These are phyloP conservation scores for Apiospora pterosperma DNA, from an alignment of 2,329 filamentous ascomycete genomes.

Conservation along the genomic window DNA sequence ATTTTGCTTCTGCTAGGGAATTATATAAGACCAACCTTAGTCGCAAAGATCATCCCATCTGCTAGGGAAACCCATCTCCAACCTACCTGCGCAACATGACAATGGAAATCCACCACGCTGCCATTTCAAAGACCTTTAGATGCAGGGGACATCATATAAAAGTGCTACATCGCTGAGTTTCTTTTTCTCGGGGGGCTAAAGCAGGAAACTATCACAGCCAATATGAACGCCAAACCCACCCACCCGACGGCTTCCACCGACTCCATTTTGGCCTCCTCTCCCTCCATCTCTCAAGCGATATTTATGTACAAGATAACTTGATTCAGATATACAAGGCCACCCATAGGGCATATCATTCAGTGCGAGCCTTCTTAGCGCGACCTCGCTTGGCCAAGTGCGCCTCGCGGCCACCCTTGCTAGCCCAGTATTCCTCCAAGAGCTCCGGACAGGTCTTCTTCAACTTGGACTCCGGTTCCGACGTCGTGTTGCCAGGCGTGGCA, in stretches of 20 bases:
- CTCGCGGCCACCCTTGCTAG: conserved; percentile 22
- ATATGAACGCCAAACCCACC: background rate
- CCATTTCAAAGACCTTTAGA: no score
- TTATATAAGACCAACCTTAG: background rate
- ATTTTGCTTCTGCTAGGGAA: background rate
- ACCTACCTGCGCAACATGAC: background rate
- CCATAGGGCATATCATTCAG: conserved; percentile 5
- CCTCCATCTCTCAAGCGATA: background rate
- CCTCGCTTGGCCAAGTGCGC: conserved; percentile 23
- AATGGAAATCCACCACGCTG: background rate
- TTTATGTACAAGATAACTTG: background rate
- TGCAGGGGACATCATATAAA: background rate
- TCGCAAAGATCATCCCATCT: background rate
- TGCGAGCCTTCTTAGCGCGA: conserved; percentile 20
- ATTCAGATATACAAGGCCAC: background rate
- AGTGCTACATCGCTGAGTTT: background rate
- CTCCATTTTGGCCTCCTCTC: conserved; percentile 1
- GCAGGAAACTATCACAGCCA: background rate
- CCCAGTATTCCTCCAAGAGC: conserved; percentile 25
- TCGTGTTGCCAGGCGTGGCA: conserved; percentile 21
- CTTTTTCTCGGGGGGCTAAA: background rate
- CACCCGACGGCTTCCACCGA: background rate
- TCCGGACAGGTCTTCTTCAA: conserved; percentile 22
- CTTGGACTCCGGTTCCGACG: conserved; percentile 26
- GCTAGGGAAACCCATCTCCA: background rate